Evolutionary conservation across 352 stramenopile species (phyloP), one percentile per base, ranked within the genome.

Genomic region (Phytophthora pistaciae): DNA sequence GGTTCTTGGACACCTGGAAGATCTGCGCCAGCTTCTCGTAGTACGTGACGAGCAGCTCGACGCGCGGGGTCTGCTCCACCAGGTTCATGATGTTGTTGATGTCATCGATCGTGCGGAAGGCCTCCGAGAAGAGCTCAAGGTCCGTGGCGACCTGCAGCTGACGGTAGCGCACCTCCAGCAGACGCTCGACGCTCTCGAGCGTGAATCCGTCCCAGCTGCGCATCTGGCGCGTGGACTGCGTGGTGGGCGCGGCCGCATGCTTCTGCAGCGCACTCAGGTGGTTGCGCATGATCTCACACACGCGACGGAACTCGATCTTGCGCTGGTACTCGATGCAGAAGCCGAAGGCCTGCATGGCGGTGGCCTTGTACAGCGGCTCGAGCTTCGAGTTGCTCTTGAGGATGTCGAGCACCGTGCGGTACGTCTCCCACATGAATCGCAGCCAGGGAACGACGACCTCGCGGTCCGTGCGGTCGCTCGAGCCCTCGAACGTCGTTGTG

Each of bases 91-190:
- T 99, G 68, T 92, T 98, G 88, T 99, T 98, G 78, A 99, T 99
- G 82, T 99, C 98, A 79, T 99, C 98, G 38, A 99, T 98, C 14
- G 97, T 99, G 58, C 97, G 93, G 84, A 99, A 99, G 29, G 95
- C 97, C 78, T 99, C 98, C 3, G 93, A 99, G 83, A 98, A 99
- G 36, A 99, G 86, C 74, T 99, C 95, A 16, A 99, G 83, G 52
- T 93, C 77, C 29, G 93, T 97, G 13, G 97, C 95, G 7, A 98
- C 97, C 79, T 99, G 95, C 23, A 99, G 84, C 78, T 99, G 98
- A 60, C 88, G 91, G 83, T 99, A 99, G 33, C 97, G 93, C 67
- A 98, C 98, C 73, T 98, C 90, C 16, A 99, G 84, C 57, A 99
- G 94, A 46, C 98, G 83, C 75, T 99, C 98, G 33, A 99, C 95